phyloP scores from a whole-genome alignment of 257 asterid genomes.

The Phtheirospermum japonicum region DNA sequence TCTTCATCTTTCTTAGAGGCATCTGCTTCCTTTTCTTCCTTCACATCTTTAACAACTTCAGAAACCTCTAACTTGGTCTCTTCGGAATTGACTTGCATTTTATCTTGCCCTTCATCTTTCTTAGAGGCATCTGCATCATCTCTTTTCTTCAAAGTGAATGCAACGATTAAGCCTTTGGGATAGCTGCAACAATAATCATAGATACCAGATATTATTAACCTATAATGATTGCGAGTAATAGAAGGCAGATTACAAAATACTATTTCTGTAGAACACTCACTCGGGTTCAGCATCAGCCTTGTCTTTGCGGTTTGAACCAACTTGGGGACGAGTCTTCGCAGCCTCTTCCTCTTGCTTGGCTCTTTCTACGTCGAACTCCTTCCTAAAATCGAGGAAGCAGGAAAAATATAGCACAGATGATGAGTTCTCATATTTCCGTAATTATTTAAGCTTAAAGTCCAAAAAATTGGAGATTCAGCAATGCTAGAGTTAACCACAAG shows the following conservation, averaged over 20 bases:
- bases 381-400: slow-evolving; percentile 42
- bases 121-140: slow-evolving; percentile 34
- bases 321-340: slow-evolving; percentile 39
- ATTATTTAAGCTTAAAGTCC: background rate
- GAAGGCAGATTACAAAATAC: background rate
- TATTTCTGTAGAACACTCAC: slow-evolving; percentile 40
- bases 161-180: slow-evolving; percentile 80
- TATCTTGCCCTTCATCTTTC: slow-evolving; percentile 40
- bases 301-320: slow-evolving; percentile 50
- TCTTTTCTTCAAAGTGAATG: slow-evolving; percentile 66
- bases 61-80: slow-evolving; percentile 33
- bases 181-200: slow-evolving; percentile 50
- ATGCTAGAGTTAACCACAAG: background rate
- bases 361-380: slow-evolving; percentile 71
- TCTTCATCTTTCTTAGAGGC: slow-evolving; percentile 42
- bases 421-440: background rate
- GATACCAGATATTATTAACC: slow-evolving; percentile 13
- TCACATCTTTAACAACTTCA: slow-evolving; percentile 35
- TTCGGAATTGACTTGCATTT: slow-evolving; percentile 31
- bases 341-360: slow-evolving; percentile 64
- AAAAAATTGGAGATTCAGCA: background rate
- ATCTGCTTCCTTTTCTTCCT: slow-evolving; percentile 39
- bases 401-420: slow-evolving; percentile 8
- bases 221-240: slow-evolving; percentile 5
- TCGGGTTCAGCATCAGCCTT: slow-evolving; percentile 46